A percentile compares a stretch with the other conserved stretches of the same genome.
Conservation (phyloP, 2,329 filamentous ascomycete genomes). For the Colletotrichum sp. region DNA sequence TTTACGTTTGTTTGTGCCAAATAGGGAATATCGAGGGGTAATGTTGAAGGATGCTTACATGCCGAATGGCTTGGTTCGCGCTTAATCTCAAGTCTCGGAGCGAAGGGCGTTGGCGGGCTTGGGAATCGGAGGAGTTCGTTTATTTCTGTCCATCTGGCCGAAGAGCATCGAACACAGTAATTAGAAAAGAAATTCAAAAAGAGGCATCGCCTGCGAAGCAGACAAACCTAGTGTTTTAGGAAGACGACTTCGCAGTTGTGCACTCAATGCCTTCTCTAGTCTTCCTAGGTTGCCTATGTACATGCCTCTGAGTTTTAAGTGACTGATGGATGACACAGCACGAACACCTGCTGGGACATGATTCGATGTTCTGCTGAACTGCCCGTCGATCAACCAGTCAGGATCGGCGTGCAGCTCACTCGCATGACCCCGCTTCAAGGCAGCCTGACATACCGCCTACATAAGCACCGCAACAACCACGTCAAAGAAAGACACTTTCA, state of each 20-base stretch:
- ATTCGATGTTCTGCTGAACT: neutral
- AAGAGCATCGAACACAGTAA: too few species aligned
- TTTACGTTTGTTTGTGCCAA: neutral
- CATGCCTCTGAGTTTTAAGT: neutral
- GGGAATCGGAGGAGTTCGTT: too few species aligned
- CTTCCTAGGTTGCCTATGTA: fast-evolving
- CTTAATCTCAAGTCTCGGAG: fast-evolving
- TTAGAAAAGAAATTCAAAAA: neutral
- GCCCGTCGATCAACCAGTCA: neutral
- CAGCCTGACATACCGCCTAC: neutral
- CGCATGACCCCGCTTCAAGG: neutral
- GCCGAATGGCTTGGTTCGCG: neutral
- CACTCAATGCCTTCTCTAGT: neutral
- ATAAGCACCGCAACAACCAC: neutral
- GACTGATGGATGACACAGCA: neutral
- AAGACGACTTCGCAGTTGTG: neutral
- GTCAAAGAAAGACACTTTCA: neutral
- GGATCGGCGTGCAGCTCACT: neutral
- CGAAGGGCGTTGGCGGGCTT: neutral
- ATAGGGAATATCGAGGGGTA: neutral
- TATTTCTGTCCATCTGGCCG: too few species aligned
- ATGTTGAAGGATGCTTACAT: neutral
- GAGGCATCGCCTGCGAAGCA: neutral
- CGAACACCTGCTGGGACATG: neutral
- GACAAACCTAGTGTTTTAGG: neutral